Base-by-base conservation (phyloP, 108 stramenopile genomes). In the Skeletonema costatum region DNA sequence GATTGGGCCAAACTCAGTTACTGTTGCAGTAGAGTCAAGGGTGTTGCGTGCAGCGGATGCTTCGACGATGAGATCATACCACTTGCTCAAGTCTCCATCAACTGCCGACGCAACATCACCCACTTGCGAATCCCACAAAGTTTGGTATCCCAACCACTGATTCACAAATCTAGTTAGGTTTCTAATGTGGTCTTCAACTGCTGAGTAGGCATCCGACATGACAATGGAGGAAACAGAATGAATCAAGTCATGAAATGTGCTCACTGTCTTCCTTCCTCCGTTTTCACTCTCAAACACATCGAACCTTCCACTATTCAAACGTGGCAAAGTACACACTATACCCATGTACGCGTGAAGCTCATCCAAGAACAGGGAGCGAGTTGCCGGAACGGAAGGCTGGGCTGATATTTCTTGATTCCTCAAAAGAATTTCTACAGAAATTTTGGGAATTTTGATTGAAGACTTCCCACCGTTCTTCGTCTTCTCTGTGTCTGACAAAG, bases 111-210 rank as follows among this genome's bases (percentile, higher is more conserved):
- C 87, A 35, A 98, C 90, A 76, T 93, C 91, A 19, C 77, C 68
- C 14, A 97, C 90, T 71, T 89, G 90, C 44, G 97, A 89, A 70
- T 98, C 98, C 99, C 99, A 99, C 35, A 99, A 76, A 39, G 88
- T 90, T 73, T 98, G 97, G 75, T 98, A 98, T 29, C 92, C 96
- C 11, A 98, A 81, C 99, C 99, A 99, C 48, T 88, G 81, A 64
- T 80, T 85, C 48, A 94, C 93, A 81, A 97, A 97, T 14, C 32
- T 59, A 17, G 86, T 84, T 16, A 88, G 83, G 65, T 90, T 84
- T 1, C 72, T 51, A 10, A 97, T 87, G 35, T 94, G 93, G 36
- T 66, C 63, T 70, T 96, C 93, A 38, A 96, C 82, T 6, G 70
- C 64, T 51, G 42, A 73, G 82, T 97, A 98, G 5, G 97, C 93